Percentiles rank a stretch among this genome's conserved stretches.
These are phyloP conservation scores for Termitomyces heimii DNA, from an alignment of 768 basidiomycete species.

Conservation along the genomic window DNA sequence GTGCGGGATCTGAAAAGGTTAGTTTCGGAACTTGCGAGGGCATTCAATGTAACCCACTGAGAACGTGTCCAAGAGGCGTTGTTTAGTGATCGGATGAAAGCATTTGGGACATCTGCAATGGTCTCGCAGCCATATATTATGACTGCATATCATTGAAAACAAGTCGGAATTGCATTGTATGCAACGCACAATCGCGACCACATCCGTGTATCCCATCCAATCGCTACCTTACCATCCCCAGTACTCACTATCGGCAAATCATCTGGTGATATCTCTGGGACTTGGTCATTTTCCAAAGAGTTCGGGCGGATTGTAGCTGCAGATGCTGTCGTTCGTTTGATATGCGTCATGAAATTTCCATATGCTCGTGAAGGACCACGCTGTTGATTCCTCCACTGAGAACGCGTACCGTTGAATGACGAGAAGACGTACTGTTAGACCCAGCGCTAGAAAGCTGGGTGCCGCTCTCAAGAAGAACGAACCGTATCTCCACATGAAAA, in stretches of 20 bases:
- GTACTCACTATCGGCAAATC: constrained; percentile 49
- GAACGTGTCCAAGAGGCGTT: constrained; percentile 83
- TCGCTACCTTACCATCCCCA: constrained; percentile 54
- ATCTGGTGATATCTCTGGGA: constrained; percentile 25
- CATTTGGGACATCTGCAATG: constrained; percentile 88
- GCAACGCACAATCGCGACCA: constrained; percentile 74
- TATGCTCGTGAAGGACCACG: neutral
- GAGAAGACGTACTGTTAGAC: neutral
- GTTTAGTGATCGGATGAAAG: constrained; percentile 85
- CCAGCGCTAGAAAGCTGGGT: neutral
- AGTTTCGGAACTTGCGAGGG: neutral
- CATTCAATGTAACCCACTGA: constrained; percentile 41
- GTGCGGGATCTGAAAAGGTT: constrained; percentile 55
- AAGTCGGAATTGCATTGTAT: neutral
- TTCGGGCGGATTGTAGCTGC: constrained; percentile 15
- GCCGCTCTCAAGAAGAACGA: neutral
- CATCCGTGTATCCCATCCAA: constrained; percentile 67
- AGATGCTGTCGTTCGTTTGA: constrained; percentile 15
- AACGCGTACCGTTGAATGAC: neutral
- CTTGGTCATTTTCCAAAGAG: constrained; percentile 11
- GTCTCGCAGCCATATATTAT: constrained; percentile 88
- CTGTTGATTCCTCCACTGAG: neutral
- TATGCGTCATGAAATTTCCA: constrained; percentile 3
- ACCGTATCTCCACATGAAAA: neutral
- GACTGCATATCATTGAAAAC: constrained; percentile 38